Base-by-base conservation (phyloP, 805 yeast genomes). In the Maudiozyma serrabonitensis region DNA sequence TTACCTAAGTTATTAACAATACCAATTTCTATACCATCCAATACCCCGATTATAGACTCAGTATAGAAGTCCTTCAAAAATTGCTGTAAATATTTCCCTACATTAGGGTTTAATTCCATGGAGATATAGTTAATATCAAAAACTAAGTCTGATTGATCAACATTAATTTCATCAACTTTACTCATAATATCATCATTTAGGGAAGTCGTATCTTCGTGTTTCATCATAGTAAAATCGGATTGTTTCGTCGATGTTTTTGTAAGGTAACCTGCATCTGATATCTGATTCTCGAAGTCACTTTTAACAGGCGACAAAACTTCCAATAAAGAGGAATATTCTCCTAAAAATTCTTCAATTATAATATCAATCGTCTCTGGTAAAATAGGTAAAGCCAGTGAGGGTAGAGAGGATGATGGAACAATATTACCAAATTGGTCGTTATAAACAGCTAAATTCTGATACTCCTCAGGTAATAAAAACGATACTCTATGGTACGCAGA, bases 401-500 rank as follows among this genome's bases (percentile, higher is more conserved):
- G 90, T 2, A 85, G 58, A 1, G 88, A 72, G 4, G 82, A 67
- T 0, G 87, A 76, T 0, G 89, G 81, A 19, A 71, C 63, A 8
- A 84, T 75, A 6, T 77, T 68, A 0, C 82, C 81, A 52, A 66
- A 74, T 0, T 73, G 70, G 5, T 71, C 70, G n/a, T 71, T 65
- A 55, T 82, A 86, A 0, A 54, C 40, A 19, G 56, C 56, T 0
- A 67, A 63, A 45, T 74, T 75, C 48, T 82, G 75, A 13, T 69
- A 67, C 13, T 73, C 72, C 6, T 72, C 74, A 3, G 76, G 75
- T 8, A 91, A 62, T 28, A 91, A 64, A 61, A 88, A 90, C 0
- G 93, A 82, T 19, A 81, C 71, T 49, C 99, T 68, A 56, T 87
- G 93, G 53, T 80, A 88, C 0, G 96, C 88, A 0, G 86, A 84